Conservation (phyloP, 2,329 filamentous ascomycete genomes). For the Periconia sp. region DNA sequence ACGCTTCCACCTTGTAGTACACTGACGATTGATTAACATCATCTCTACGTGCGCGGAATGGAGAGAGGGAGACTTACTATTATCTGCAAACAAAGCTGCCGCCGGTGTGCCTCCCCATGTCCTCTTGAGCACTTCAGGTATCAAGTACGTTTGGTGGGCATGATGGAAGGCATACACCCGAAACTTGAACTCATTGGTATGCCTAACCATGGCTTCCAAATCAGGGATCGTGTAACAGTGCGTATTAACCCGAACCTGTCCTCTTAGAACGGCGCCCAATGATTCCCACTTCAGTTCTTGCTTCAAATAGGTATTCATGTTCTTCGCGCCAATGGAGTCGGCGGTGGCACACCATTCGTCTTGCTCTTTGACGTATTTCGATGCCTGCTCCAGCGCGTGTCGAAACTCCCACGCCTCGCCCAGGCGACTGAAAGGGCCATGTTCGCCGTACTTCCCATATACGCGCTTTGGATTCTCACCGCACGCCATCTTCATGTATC, state of each 20-base stretch:
- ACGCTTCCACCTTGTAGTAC: constrained; percentile 71
- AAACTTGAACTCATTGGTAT: constrained; percentile 73
- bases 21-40: constrained; percentile 29
- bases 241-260: constrained; percentile 69
- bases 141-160: constrained; percentile 66
- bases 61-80: constrained; percentile 43
- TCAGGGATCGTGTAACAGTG: constrained; percentile 73
- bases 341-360: constrained; percentile 69
- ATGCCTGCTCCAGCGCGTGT: constrained; percentile 66
- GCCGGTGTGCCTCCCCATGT: constrained; percentile 44
- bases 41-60: not conserved
- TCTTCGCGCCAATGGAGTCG: constrained; percentile 52
- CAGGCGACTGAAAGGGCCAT: constrained; percentile 61
- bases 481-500: constrained; percentile 78
- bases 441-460: constrained; percentile 58
- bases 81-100: constrained; percentile 68
- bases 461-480: constrained; percentile 69
- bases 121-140: constrained; percentile 60
- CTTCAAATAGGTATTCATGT: constrained; percentile 61
- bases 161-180: constrained; percentile 69
- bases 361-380: constrained; percentile 59
- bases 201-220: constrained; percentile 68
- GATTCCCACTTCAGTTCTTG: constrained; percentile 66
- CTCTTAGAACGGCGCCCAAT: constrained; percentile 63
- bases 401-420: constrained; percentile 72